Base-by-base conservation (phyloP, 805 yeast species). In the Monosporozyma yasuniensis region DNA sequence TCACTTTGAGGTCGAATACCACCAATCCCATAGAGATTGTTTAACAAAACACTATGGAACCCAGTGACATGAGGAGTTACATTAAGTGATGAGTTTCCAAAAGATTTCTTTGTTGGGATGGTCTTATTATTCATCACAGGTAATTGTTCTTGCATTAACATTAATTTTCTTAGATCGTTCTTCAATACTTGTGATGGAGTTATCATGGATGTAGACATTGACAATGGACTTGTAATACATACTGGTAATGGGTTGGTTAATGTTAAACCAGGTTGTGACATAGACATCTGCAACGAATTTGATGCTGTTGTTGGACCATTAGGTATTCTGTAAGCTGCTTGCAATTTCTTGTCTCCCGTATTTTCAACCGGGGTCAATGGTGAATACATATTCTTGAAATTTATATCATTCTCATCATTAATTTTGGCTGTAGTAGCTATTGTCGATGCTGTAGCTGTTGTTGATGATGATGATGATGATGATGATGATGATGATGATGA, bases 1-100 rank as follows among this genome's bases (percentile, higher is more conserved):
- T 45, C 16, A 44, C 28, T 35, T 35, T 18, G 35, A 6, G 42
- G 22, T 14, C 38, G 28, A n/a, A 38, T 18, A 9, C 30, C 18
- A 22, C 48, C 35, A 7, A 52, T 46, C 22, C 55, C 55, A 16
- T 52, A 52, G 3, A 52, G 12, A 16, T 46, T 50, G 42, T 52
- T 52, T n/a, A 52, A 34, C 10, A 52, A 25, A 3, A 47, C 21
- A 25, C 46, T 52, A 32, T 50, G 50, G 43, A 52, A 52, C 10
- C 55, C 55, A n/a, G 28, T 28, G 3, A 42, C 22, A 14, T 16
- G 42, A 10, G 30, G 35, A 14, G 50, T 18, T 12, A 14, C n/a
- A 14, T n/a, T 12, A n/a, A 32, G 35, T 14, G 35, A 16, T n/a
- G n/a, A n/a, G 16, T 32, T 32, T 14, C 11, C 11, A 21, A 16